Evolutionary conservation across 2,329 filamentous ascomycete genomes (phyloP), one percentile per base, ranked within the genome.

Genomic region (Paraphoma chrysanthemicola): DNA sequence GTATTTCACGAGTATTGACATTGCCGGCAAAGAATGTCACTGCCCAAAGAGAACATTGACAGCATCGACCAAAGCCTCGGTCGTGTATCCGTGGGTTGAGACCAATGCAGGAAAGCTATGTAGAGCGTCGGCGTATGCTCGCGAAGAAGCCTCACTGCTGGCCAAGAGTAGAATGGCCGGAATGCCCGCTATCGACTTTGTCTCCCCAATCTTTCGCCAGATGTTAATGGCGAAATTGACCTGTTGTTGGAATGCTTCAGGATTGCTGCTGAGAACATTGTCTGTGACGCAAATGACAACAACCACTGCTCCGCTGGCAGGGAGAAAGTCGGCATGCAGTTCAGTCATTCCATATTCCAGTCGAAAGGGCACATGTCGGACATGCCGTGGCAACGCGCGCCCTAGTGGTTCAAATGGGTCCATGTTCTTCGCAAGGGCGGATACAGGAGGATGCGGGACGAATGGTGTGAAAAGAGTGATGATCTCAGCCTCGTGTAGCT

Each of bases 341-440:
- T 82, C 80, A 2, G 87, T 90, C 71, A 91, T 86, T 42, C 89
- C 88, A 55, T 81, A 76, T 50, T 82, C 81, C 45, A 86, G 84
- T 5, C 87, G 85, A 67, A 91, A 93, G 6, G 90, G 89, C 43
- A 92, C 85, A 70, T 93, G 90, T 17, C 88, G 85, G 58, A 93
- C 81, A 63, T 84, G 81, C 47, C 77, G 79, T 47, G 86, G 85
- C 47, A 93, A 74, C 44, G 86, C 84, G 59, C 83, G 82, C 17
- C 90, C 90, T 16, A 93, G 79, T 12, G 85, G 82, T 73, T 93
- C 90, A 68, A 93, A 93, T 0, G 90, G 90, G 70, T 93, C 90
- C 66, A 77, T 81, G 44, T 74, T 75, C 57, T 80, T 78, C 44
- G 75, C 67, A 44, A 77, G 65, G 62, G 63, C 59, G 6, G 67